Conservation (phyloP, 306 rosid genomes). For the Canavalia gladiata region DNA sequence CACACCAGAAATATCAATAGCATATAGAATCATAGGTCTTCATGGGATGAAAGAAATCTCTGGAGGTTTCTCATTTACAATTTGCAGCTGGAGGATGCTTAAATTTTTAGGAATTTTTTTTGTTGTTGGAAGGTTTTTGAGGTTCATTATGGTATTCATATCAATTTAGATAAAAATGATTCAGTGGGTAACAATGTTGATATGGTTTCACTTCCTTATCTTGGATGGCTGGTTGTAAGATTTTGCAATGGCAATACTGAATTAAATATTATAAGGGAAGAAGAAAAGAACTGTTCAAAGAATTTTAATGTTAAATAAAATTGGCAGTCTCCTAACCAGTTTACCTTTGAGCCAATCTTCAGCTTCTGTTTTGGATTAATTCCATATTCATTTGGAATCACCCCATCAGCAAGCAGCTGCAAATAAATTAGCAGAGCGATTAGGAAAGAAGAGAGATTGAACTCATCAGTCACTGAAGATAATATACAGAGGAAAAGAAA, state of each 20-base stretch:
- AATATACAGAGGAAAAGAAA: conserved; percentile 57
- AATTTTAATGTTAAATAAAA: conserved; percentile 31
- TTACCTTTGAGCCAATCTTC: conserved; percentile 96
- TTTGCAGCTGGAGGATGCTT: neutral
- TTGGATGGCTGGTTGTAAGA: conserved; percentile 2
- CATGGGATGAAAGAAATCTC: neutral
- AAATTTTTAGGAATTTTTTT: neutral
- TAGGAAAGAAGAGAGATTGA: conserved; percentile 25
- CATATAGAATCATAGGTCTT: neutral
- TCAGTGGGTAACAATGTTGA: no score
- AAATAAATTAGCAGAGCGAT: conserved; percentile 46
- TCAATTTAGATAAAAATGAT: neutral
- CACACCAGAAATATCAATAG: conserved; percentile 5
- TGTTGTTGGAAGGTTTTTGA: conserved; percentile 7
- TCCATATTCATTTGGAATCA: conserved; percentile 98
- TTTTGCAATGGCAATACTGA: conserved; percentile 8
- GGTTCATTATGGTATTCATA: conserved; percentile 3
- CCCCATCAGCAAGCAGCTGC: conserved; percentile 97
- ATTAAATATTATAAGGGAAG: conserved; percentile 10
- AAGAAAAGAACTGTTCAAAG: conserved; percentile 12
- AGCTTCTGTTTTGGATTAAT: conserved; percentile 92
- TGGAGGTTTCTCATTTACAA: conserved; percentile 8
- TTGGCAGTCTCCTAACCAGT: conserved; percentile 38
- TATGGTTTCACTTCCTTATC: conserved; percentile 15
- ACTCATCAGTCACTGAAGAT: conserved; percentile 26